Evolutionary conservation across 2,329 filamentous ascomycete genomes (phyloP), one percentile per base, ranked within the genome.

Genomic region (Pseudocercospora fuligena): DNA sequence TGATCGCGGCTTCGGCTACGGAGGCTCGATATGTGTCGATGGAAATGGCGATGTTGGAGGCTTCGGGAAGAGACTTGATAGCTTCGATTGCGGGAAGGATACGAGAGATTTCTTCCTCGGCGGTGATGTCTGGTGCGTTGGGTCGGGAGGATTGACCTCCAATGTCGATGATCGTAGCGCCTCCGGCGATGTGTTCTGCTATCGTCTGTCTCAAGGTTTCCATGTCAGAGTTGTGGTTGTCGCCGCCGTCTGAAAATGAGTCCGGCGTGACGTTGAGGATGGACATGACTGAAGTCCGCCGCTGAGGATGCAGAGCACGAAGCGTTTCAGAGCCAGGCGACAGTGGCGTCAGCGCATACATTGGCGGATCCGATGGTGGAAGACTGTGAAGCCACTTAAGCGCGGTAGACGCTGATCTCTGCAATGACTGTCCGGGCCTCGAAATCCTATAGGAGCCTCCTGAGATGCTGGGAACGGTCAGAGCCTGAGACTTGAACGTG

Each of bases 211-310:
- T 80, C 27, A 95, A 84, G 27, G 81, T 72, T 25, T 78, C 68
- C 1, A 81, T 68, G 69, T 87, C 83, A 5, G 69, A 75, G 25
- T 82, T 75, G 51, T 81, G 80, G 78, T 93, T 87, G 8, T 83
- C 75, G 8, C 93, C 93, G 61, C 93, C 94, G 76, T 98, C 94
- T 0, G 94, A 98, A 82, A 99, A 99, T 9, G 94, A 98, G 80
- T 99, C 94, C 0, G 94, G 94, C 0, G 95, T 98, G 61, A 97
- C 82, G 79, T 99, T 99, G 54, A 98, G 84, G 70, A 99, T 97
- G 63, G 92, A 92, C 95, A 99, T 99, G 72, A 97, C 81, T 54
- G 88, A 88, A 0, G 94, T 97, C 61, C 82, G 84, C 57, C 89
- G 86, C 54, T 75, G 76, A 0, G 82, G 78, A 66, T 84, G 82